These are phyloP conservation scores for Neodidymelliopsis sp. DNA, from an alignment of 2,329 filamentous ascomycete species.

Conservation along the genomic window DNA sequence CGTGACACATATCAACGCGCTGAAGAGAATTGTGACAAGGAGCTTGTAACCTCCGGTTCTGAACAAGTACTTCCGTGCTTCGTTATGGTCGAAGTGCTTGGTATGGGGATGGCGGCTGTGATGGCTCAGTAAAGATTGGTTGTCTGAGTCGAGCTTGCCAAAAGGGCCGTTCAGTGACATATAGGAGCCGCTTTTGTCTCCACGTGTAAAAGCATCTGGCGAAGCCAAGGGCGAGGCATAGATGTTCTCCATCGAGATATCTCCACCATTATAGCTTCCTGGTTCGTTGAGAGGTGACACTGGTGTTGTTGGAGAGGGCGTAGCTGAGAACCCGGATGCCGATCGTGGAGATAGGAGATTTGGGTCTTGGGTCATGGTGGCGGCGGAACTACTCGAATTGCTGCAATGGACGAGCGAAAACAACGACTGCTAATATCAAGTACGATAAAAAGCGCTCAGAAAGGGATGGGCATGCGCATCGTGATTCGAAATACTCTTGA, in stretches of 20 bases:
- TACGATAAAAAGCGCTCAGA: too few relatives aligned
- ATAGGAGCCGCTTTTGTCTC: slow-evolving; percentile 29
- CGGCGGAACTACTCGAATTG: background rate
- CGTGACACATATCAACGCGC: slow-evolving; percentile 36
- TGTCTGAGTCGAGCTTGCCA: slow-evolving; percentile 29
- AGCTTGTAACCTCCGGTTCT: slow-evolving; percentile 37
- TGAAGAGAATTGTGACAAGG: slow-evolving; percentile 40
- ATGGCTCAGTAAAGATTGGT: slow-evolving; percentile 23
- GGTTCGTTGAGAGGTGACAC: slow-evolving; percentile 24
- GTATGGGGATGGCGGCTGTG: slow-evolving; percentile 20
- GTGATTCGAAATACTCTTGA: background rate
- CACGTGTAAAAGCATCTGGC: slow-evolving; percentile 18
- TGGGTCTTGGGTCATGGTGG: slow-evolving; percentile 9
- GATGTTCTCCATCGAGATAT: slow-evolving; percentile 34
- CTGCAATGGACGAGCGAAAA: background rate
- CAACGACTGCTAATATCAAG: too few relatives aligned
- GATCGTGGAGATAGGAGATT: slow-evolving; percentile 1
- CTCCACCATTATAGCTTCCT: slow-evolving; percentile 25
- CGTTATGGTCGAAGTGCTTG: slow-evolving; percentile 44
- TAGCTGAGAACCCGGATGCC: background rate
- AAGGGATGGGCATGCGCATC: background rate
- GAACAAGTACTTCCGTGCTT: slow-evolving; percentile 38
- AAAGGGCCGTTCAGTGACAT: slow-evolving; percentile 26
- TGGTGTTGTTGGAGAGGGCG: slow-evolving; percentile 17
- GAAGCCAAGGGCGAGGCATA: slow-evolving; percentile 30